phyloP scores from a whole-genome alignment of 176 grass and related monocot species.

The Musa troglodytarum region DNA sequence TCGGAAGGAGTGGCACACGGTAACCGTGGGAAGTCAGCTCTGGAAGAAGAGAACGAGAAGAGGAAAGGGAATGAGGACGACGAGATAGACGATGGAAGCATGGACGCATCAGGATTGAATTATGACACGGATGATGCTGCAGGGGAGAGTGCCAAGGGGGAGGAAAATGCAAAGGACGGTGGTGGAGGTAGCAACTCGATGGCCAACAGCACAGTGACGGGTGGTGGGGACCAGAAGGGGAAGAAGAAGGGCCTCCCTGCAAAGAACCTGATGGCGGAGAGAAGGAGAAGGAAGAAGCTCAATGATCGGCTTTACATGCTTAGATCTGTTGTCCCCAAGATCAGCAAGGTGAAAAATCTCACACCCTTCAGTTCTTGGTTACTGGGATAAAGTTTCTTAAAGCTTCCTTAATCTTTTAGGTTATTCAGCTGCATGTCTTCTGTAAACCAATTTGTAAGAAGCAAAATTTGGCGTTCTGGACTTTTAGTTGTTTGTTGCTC shows the following conservation, averaged over 20 bases:
- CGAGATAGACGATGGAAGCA: slow-evolving; percentile 10
- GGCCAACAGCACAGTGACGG: slow-evolving; percentile 20
- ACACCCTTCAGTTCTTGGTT: neutral
- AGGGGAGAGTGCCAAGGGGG: slow-evolving; percentile 17
- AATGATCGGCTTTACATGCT: slow-evolving; percentile 81
- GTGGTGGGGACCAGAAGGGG: slow-evolving; percentile 26
- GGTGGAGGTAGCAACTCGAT: slow-evolving; percentile 6
- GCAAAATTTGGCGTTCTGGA: too few relatives aligned
- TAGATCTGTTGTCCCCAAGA: slow-evolving; percentile 76
- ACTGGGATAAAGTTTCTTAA: neutral
- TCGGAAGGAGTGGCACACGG: neutral
- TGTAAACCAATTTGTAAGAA: neutral
- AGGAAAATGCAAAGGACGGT: slow-evolving; percentile 1
- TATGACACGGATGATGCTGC: slow-evolving; percentile 19
- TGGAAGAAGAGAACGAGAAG: slow-evolving; percentile 15
- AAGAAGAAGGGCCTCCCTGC: slow-evolving; percentile 77
- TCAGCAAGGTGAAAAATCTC: slow-evolving; percentile 49
- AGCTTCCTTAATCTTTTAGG: neutral
- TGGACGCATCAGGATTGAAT: slow-evolving; percentile 24
- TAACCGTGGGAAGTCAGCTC: neutral
- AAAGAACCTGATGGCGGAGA: slow-evolving; percentile 86
- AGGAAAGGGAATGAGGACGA: slow-evolving; percentile 7
- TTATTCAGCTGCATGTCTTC: neutral
- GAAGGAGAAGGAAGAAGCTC: slow-evolving; percentile 65
- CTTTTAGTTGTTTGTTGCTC: too few relatives aligned